Percentiles rank a stretch among this genome's conserved stretches.
phyloP scores from a whole-genome alignment of 2,329 filamentous ascomycete species.

The Aspergillus hiratsukae region DNA sequence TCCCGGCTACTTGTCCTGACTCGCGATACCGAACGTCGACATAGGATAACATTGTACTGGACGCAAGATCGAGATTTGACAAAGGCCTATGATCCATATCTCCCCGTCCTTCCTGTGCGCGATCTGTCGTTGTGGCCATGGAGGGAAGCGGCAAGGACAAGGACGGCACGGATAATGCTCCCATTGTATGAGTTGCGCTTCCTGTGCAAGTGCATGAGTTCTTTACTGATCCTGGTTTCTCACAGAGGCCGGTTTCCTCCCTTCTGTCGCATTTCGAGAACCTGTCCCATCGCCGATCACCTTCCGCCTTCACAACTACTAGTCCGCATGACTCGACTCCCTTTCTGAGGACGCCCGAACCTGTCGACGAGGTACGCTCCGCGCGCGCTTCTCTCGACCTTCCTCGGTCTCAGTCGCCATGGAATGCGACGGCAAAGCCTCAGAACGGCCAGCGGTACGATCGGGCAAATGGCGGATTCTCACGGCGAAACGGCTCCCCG shows the following conservation, averaged over 20 bases:
- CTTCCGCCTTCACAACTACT: slow-evolving; percentile 20
- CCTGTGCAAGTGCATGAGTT: slow-evolving; percentile 7
- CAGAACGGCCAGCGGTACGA: slow-evolving; percentile 17
- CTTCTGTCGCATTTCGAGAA: slow-evolving; percentile 47
- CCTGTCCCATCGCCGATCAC: slow-evolving; percentile 35
- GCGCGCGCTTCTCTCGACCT: slow-evolving; percentile 41
- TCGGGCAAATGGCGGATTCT: slow-evolving; percentile 19
- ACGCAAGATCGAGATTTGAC: slow-evolving; percentile 1
- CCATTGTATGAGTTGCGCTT: slow-evolving; percentile 29
- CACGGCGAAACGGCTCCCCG: slow-evolving; percentile 42
- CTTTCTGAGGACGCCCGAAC: slow-evolving; percentile 29
- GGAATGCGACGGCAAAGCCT: slow-evolving; percentile 24
- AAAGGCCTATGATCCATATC: slow-evolving; percentile 28
- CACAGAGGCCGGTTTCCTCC: slow-evolving; percentile 46
- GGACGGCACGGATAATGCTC: slow-evolving; percentile 33
- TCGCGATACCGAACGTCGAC: background rate
- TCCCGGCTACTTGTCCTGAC: background rate
- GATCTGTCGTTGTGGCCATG: slow-evolving; percentile 29
- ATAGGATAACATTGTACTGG: background rate
- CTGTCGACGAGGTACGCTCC: slow-evolving; percentile 26
- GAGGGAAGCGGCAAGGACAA: slow-evolving; percentile 30
- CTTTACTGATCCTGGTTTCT: slow-evolving; percentile 10
- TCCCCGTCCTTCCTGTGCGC: slow-evolving; percentile 17
- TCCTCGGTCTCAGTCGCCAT: slow-evolving; percentile 37
- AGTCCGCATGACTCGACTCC: slow-evolving; percentile 27